A percentile compares a stretch with the other conserved stretches of the same genome.
These are phyloP conservation scores for Fusarium anguioides DNA, from an alignment of 2,329 filamentous ascomycete genomes.

Conservation along the genomic window DNA sequence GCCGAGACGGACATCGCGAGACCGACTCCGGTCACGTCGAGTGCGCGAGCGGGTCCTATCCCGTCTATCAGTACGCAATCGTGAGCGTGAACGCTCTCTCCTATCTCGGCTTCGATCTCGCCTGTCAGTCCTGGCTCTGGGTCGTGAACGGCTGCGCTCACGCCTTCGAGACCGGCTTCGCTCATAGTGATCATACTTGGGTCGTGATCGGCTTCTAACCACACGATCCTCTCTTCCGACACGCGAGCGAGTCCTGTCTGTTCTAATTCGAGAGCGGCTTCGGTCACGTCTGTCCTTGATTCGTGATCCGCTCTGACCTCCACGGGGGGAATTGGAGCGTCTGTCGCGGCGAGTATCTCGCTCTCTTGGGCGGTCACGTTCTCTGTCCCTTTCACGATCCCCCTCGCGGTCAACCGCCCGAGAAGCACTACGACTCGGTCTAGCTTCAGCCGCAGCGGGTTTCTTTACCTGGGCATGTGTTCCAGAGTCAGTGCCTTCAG, in stretches of 20 bases:
- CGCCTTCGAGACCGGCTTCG: constrained; percentile 52
- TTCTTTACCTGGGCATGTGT: constrained; percentile 46
- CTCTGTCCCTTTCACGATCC: constrained; percentile 43
- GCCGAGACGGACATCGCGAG: constrained; percentile 40
- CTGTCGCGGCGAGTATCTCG: constrained; percentile 49
- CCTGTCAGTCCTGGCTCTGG: constrained; percentile 37
- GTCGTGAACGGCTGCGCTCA: constrained; percentile 54
- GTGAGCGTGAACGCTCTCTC: constrained; percentile 46
- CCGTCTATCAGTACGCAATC: constrained; percentile 44
- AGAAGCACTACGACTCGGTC: constrained; percentile 50
- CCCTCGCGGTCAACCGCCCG: constrained; percentile 42
- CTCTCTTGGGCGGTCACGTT: constrained; percentile 47
- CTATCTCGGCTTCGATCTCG: constrained; percentile 48
- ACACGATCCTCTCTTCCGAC: constrained; percentile 48
- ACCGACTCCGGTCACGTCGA: constrained; percentile 48
- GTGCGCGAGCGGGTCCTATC: constrained; percentile 50
- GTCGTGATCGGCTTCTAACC: constrained; percentile 51
- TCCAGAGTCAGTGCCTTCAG: constrained; percentile 51
- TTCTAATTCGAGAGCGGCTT: constrained; percentile 51
- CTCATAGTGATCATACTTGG: constrained; percentile 49
- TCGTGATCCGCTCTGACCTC: constrained; percentile 51
- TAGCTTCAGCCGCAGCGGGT: constrained; percentile 46
- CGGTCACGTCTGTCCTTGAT: constrained; percentile 50
- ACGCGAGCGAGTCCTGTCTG: constrained; percentile 56
- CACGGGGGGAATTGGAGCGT: constrained; percentile 54